Percentiles rank a stretch among this genome's conserved stretches.
These are phyloP conservation scores for Aspergillus sp. DNA, from an alignment of 2,329 filamentous ascomycete species.

Conservation along the genomic window DNA sequence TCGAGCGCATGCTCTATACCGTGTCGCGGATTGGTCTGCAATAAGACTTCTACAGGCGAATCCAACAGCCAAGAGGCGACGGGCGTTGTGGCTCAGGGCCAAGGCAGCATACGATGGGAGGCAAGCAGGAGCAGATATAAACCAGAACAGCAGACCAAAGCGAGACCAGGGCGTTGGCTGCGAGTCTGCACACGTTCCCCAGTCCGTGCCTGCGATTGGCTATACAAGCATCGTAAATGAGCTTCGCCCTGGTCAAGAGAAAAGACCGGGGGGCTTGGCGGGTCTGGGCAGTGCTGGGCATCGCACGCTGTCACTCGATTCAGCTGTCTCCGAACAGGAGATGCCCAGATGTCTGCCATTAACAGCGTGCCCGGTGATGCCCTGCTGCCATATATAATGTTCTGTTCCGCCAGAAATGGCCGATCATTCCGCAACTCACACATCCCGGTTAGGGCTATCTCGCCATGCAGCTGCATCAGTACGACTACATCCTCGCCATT, in stretches of 20 bases:
- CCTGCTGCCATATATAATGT: slow-evolving; percentile 5
- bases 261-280: neutral
- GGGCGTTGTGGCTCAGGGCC: neutral
- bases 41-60: neutral
- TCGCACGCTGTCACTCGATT: neutral
- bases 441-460: neutral
- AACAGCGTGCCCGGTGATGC: neutral
- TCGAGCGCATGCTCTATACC: neutral
- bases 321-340: neutral
- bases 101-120: neutral
- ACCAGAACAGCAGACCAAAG: neutral
- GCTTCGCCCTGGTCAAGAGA: neutral
- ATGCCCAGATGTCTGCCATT: neutral
- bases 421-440: neutral
- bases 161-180: neutral
- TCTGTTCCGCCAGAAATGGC: neutral
- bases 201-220: neutral
- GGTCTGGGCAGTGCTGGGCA: neutral
- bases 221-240: neutral
- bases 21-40: neutral
- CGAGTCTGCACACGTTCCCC: neutral
- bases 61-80: neutral
- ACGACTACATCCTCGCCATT: slow-evolving; percentile 19
- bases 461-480: slow-evolving; percentile 17
- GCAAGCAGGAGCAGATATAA: neutral